phyloP scores from a whole-genome alignment of 139 green algal genomes.

The Eudorina sp. region DNA sequence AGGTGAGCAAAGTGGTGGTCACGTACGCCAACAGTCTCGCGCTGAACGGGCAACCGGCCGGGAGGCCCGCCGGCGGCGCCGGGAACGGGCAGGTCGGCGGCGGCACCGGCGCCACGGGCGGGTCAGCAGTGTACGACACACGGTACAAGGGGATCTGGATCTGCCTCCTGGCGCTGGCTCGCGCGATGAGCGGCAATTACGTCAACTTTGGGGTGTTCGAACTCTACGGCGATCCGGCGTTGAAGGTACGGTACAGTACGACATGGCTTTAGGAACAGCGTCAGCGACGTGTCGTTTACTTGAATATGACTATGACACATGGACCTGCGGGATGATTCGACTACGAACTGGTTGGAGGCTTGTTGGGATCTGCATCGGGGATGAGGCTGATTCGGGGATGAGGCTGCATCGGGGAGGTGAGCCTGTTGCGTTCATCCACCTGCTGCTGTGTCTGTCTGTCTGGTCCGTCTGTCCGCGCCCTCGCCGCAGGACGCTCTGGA shows the following conservation, averaged over 20 bases:
- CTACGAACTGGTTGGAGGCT: no score
- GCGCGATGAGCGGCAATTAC: slow-evolving; percentile 94
- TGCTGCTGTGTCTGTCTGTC: no score
- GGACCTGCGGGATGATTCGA: no score
- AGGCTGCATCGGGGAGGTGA: no score
- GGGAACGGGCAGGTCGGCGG: background rate
- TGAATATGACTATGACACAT: no score
- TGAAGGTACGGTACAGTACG: slow-evolving; percentile 83
- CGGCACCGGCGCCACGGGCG: background rate
- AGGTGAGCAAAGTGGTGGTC: slow-evolving; percentile 70
- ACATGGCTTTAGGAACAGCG: no score
- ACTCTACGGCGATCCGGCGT: slow-evolving; percentile 94
- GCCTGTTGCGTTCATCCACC: no score
- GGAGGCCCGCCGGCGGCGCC: background rate
- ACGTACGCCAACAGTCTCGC: slow-evolving; percentile 85
- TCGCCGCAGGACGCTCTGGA: slow-evolving; percentile 92
- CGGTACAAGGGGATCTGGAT: slow-evolving; percentile 97
- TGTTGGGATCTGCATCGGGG: no score
- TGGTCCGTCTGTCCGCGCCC: no score
- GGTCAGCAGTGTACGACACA: slow-evolving; percentile 21
- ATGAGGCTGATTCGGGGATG: no score
- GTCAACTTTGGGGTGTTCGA: slow-evolving; percentile 99
- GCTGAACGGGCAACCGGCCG: background rate
- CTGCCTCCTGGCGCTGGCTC: slow-evolving; percentile 80
- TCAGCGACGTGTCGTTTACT: no score